Conservation (phyloP, 257 asterid species). For the Nicotiana tomentosiformis region DNA sequence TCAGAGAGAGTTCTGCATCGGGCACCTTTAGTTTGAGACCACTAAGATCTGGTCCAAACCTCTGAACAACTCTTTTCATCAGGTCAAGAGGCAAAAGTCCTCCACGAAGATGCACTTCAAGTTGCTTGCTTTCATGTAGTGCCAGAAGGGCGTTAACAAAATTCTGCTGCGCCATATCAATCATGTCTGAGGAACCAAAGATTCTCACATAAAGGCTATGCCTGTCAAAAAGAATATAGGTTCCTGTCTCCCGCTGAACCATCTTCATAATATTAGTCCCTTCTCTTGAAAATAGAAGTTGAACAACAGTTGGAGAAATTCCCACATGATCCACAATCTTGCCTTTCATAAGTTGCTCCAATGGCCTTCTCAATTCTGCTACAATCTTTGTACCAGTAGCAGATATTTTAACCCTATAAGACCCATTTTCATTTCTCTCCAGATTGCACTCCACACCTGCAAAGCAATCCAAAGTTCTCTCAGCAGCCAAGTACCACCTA, state of each 20-base stretch:
- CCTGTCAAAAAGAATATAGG: constrained; percentile 59
- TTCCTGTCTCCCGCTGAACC: constrained; percentile 54
- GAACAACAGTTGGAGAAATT: constrained; percentile 62
- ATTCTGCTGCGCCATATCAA: constrained; percentile 38
- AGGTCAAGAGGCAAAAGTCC: constrained; percentile 61
- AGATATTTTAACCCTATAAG: constrained; percentile 67
- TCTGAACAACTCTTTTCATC: constrained; percentile 82
- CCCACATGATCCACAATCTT: constrained; percentile 43
- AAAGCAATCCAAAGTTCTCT: constrained; percentile 11
- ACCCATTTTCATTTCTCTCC: constrained; percentile 50
- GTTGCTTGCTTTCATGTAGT: constrained; percentile 62
- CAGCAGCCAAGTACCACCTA: constrained; percentile 2
- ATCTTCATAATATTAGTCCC: constrained; percentile 57
- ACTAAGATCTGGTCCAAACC: constrained; percentile 70
- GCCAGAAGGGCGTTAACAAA: constrained; percentile 47
- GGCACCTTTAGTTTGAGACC: constrained; percentile 70
- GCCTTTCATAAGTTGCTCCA: constrained; percentile 75
- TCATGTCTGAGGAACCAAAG: constrained; percentile 52
- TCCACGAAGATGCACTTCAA: constrained; percentile 74
- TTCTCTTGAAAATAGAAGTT: constrained; percentile 67
- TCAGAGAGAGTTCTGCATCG: constrained; percentile 49
- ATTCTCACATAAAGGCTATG: constrained; percentile 47
- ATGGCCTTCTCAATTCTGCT: constrained; percentile 68
- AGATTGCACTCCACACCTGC: constrained; percentile 74
- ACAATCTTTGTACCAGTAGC: constrained; percentile 71